Evolutionary conservation across 352 stramenopile species (phyloP), one percentile per base, ranked within the genome.

Genomic region (Pythium brassicae): DNA sequence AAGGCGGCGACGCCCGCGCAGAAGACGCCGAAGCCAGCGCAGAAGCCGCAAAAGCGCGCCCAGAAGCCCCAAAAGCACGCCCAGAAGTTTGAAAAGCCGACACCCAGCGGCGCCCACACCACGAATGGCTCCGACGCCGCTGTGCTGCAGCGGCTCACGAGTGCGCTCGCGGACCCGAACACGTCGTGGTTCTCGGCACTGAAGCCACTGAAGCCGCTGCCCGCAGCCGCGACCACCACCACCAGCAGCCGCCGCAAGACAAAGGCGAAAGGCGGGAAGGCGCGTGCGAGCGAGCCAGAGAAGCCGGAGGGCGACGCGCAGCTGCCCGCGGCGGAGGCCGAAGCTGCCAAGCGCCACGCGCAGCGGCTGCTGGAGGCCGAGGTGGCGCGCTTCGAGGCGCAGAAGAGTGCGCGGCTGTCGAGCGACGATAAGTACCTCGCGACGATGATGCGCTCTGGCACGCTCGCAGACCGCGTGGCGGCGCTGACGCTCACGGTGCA

Each of bases 401-500:
- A 87, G 46, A 84, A 83, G 56, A 79, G 73, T 58, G 59, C 67
- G 55, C 87, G 86, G 53, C 67, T 93, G 58, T 91, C 80, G 47
- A 94, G 82, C 63, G 81, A 92, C 51, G 84, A 92, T 66, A 94
- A 92, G 65, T 92, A 92, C 63, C 62, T 94, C 44, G 72, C 78
- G 40, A 92, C 79, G 12, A 92, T 97, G 73, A 90, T 95, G 61
- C 86, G 80, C 68, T 88, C 83, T 19, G 92, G 92, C 61, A 98
- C 92, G 19, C 63, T 97, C 53, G 74, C 82, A 45, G 92, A 98
- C 72, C 88, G 93, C 58, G 84, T 98, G 26, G 91, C 91, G 3
- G 87, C 92, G 35, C 71, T 97, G 50, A 95, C 91, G 42, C 74
- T 98, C 42, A 83, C 75, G 54, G 81, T 96, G 45, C 90, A 97